phyloP scores from a whole-genome alignment of 1,284 basidiomycete species.

The Xerocomus tenax region DNA sequence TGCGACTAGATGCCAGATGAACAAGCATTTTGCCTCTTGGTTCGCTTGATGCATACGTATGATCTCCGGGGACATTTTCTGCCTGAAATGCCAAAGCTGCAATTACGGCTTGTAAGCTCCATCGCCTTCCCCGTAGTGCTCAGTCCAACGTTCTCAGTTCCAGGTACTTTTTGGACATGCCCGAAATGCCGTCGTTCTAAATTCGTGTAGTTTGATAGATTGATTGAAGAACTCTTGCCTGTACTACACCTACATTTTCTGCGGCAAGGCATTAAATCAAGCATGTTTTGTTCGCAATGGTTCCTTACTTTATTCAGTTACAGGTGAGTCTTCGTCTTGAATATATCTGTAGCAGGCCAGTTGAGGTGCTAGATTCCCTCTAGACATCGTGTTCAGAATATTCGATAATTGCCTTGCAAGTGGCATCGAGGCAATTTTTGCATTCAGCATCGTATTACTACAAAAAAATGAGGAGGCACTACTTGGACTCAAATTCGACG shows the following conservation, averaged over 20 bases:
- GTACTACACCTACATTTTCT: conserved; percentile 87
- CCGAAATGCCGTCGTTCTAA: conserved; percentile 8
- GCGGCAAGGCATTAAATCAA: conserved; percentile 88
- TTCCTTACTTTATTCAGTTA: conserved; percentile 96
- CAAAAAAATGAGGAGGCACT: conserved; percentile 81
- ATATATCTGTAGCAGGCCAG: background rate
- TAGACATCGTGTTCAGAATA: conserved; percentile 91
- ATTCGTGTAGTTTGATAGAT: conserved; percentile 72
- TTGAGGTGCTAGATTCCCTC: conserved; percentile 67
- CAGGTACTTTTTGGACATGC: conserved; percentile 31
- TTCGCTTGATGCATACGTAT: conserved; percentile 96
- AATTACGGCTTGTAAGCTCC: conserved; percentile 70
- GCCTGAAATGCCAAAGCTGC: conserved; percentile 96
- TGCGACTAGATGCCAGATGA: conserved; percentile 91
- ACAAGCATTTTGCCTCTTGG: conserved; percentile 92
- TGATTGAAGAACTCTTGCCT: conserved; percentile 87
- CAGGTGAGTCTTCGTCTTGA: conserved; percentile 44
- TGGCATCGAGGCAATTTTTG: conserved; percentile 93
- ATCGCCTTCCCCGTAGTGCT: background rate
- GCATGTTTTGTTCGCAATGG: conserved; percentile 97
- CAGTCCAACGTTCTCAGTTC: conserved; percentile 32
- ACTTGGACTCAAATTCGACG: conserved; percentile 78
- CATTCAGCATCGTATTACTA: conserved; percentile 84
- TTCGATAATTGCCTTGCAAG: conserved; percentile 92
- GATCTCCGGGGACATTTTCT: conserved; percentile 93